phyloP scores from a whole-genome alignment of 192 early-diverging fungal genomes.

The Chytriomyces confervae region DNA sequence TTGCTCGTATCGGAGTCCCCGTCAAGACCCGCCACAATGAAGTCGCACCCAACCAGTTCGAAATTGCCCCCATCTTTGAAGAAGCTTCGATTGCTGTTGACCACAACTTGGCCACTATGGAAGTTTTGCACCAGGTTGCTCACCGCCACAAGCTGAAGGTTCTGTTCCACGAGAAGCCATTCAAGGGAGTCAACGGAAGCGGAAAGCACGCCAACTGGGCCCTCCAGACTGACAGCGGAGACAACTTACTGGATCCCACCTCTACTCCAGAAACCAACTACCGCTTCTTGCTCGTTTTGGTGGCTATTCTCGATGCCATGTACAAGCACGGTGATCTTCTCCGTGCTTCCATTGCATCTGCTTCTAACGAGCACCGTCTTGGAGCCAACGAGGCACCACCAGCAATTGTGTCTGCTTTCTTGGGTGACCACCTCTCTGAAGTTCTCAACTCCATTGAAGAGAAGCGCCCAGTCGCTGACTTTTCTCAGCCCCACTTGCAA shows the following conservation, averaged over 20 bases:
- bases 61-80: conserved; percentile 98
- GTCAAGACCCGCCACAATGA: conserved; percentile 99
- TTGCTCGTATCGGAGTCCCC: conserved; percentile 92
- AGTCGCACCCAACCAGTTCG: conserved; percentile 98
- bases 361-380: conserved; percentile 98
- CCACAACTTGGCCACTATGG: conserved; percentile 99
- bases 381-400: conserved; percentile 99
- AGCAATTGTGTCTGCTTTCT: conserved; percentile 95
- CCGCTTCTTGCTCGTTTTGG: conserved; percentile 95
- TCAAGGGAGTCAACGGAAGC: conserved; percentile 97
- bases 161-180: conserved; percentile 99
- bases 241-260: conserved; percentile 97
- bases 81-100: conserved; percentile 94
- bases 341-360: conserved; percentile 87
- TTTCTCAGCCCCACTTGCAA: conserved; percentile 88
- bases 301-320: conserved; percentile 89
- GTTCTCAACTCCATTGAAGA: conserved; percentile 93
- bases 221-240: conserved; percentile 89
- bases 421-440: conserved; percentile 96
- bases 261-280: conserved; percentile 97
- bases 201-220: conserved; percentile 99
- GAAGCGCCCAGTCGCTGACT: conserved; percentile 83
- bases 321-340: conserved; percentile 91
- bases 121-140: conserved; percentile 94
- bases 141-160: conserved; percentile 96